A percentile compares a stretch with the other conserved stretches of the same genome.
Evolutionary conservation across 768 basidiomycete species (phyloP).

Genomic region (Hortiboletus campestris): DNA sequence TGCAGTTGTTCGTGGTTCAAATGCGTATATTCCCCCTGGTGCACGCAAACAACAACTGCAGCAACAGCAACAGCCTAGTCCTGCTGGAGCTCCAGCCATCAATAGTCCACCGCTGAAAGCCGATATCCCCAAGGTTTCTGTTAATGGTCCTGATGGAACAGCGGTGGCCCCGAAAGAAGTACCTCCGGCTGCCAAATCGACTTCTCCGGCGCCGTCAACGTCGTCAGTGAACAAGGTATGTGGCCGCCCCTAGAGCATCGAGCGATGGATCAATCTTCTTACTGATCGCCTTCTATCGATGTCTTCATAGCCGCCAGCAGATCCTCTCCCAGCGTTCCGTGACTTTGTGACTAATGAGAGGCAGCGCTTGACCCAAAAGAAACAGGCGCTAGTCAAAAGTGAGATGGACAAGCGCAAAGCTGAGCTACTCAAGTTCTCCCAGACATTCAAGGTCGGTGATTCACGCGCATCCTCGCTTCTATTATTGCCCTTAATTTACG

Average conservation of each 20-base stretch:
- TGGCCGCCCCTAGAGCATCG: not conserved
- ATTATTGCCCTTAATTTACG: not conserved
- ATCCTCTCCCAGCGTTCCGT: slow-evolving; percentile 81
- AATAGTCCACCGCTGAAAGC: slow-evolving; percentile 28
- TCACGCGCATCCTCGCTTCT: not conserved
- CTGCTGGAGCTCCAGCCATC: slow-evolving; percentile 30
- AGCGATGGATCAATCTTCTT: slow-evolving; percentile 1
- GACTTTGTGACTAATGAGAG: slow-evolving; percentile 92
- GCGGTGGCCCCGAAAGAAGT: slow-evolving; percentile 42
- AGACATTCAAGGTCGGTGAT: slow-evolving; percentile 82
- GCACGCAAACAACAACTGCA: slow-evolving; percentile 58
- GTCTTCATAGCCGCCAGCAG: slow-evolving; percentile 56
- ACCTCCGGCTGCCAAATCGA: slow-evolving; percentile 51
- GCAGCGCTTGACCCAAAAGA: slow-evolving; percentile 86
- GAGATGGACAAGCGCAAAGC: slow-evolving; percentile 95
- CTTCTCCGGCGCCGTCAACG: slow-evolving; percentile 59
- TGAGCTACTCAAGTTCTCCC: slow-evolving; percentile 89
- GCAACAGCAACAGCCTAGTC: slow-evolving; percentile 20
- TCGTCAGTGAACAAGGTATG: slow-evolving; percentile 52
- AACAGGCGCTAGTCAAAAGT: slow-evolving; percentile 82
- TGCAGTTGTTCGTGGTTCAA: slow-evolving; percentile 83
- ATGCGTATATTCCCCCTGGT: slow-evolving; percentile 93
- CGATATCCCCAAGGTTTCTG: slow-evolving; percentile 70
- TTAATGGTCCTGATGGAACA: slow-evolving; percentile 78
- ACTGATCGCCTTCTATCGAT: slow-evolving; percentile 3